A percentile compares a stretch with the other conserved stretches of the same genome.
Evolutionary conservation across 1,284 basidiomycete genomes (phyloP).

Genomic region (Ustilago trichophora): DNA sequence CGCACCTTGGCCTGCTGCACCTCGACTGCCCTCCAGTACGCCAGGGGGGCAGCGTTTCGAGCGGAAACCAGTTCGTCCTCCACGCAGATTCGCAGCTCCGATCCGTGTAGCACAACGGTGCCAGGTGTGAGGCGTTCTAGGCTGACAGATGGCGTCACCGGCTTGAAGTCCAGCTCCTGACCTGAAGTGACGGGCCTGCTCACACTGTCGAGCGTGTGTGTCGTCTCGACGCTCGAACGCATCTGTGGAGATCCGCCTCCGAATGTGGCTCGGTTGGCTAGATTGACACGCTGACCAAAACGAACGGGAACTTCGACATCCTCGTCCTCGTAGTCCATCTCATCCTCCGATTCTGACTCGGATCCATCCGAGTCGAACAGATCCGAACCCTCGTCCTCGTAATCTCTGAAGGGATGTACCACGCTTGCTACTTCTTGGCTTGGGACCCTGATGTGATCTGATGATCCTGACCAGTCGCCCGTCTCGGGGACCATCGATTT

Average conservation of each 20-base stretch:
- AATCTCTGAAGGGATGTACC: slow-evolving; percentile 26
- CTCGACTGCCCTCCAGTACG: slow-evolving; percentile 40
- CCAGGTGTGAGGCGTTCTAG: slow-evolving; percentile 17
- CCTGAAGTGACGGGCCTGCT: not conserved
- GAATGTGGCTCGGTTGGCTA: not conserved
- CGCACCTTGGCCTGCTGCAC: slow-evolving; percentile 6
- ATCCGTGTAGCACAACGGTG: slow-evolving; percentile 10
- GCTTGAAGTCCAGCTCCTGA: not conserved
- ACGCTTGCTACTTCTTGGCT: not conserved
- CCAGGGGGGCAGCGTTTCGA: not conserved
- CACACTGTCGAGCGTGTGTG: too few species aligned
- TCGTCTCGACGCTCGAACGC: not conserved
- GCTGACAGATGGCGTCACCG: slow-evolving; percentile 12
- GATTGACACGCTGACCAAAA: slow-evolving; percentile 30
- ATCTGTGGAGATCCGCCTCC: not conserved
- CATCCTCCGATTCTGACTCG: slow-evolving; percentile 21
- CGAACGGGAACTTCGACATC: slow-evolving; percentile 32
- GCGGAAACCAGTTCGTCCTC: not conserved
- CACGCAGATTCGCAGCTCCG: slow-evolving; percentile 25
- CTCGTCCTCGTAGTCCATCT: slow-evolving; percentile 16
- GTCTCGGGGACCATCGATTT: slow-evolving; percentile 39
- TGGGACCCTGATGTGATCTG: not conserved
- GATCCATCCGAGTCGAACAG: slow-evolving; percentile 31
- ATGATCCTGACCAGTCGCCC: slow-evolving; percentile 33
- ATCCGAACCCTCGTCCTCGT: slow-evolving; percentile 41